Conservation (phyloP, 2,329 filamentous ascomycete genomes). For the Pezicula radicicola region DNA sequence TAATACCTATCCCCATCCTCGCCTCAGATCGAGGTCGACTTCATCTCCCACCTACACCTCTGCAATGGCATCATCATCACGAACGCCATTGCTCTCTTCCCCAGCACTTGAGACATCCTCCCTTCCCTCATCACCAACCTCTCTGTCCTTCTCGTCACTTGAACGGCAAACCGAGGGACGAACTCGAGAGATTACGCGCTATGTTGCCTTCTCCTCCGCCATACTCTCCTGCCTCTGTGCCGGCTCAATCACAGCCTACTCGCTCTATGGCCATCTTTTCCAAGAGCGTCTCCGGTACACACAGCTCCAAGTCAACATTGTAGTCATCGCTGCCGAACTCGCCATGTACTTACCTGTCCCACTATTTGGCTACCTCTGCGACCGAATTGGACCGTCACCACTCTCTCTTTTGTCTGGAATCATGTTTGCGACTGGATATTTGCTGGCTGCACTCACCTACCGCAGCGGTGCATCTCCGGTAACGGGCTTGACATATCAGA, state of each 20-base stretch:
- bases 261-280: constrained; percentile 88
- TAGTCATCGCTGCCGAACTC: constrained; percentile 83
- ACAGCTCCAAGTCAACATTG: constrained; percentile 87
- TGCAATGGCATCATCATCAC: neutral
- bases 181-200: constrained; percentile 22
- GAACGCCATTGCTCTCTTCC: neutral
- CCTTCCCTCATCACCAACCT: constrained; percentile 12
- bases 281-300: constrained; percentile 83
- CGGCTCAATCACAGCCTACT: constrained; percentile 90
- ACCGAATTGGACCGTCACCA: constrained; percentile 77
- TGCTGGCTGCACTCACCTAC: constrained; percentile 79
- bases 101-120: constrained; percentile 5
- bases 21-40: neutral
- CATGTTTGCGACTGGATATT: constrained; percentile 78
- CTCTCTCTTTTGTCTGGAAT: constrained; percentile 70
- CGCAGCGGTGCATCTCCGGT: constrained; percentile 45
- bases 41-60: neutral
- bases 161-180: constrained; percentile 10
- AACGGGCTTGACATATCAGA: constrained; percentile 41
- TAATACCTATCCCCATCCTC: too few species aligned
- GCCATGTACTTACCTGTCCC: constrained; percentile 92
- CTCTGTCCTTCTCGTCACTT: constrained; percentile 11
- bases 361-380: constrained; percentile 85
- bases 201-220: constrained; percentile 50
- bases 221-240: constrained; percentile 68